Conservation (phyloP, 768 basidiomycete genomes). For the Hygrocybe punicea region DNA sequence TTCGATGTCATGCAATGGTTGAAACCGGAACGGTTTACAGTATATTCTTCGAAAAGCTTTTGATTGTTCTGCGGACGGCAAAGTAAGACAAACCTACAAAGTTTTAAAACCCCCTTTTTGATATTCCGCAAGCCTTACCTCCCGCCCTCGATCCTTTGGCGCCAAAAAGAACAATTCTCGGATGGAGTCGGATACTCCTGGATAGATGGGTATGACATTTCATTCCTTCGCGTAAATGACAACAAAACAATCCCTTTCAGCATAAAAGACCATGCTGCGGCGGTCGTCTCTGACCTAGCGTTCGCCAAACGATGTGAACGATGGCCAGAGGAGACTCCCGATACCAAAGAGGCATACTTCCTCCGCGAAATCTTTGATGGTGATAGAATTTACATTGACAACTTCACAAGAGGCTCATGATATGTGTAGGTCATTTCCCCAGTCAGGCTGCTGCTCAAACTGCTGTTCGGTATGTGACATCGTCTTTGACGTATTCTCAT, state of each 20-base stretch:
- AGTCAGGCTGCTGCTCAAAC: constrained; percentile 82
- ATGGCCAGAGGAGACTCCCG: constrained; percentile 78
- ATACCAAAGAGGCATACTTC: constrained; percentile 95
- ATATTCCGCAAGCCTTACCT: constrained; percentile 69
- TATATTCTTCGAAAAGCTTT: constrained; percentile 97
- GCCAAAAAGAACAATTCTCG: constrained; percentile 99
- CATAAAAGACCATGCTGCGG: constrained; percentile 84
- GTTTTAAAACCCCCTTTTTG: background rate
- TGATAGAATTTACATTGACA: constrained; percentile 21
- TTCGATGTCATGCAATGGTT: constrained; percentile 9
- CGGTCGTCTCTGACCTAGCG: constrained; percentile 73
- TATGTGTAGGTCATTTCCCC: constrained; percentile 68
- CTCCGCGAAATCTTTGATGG: constrained; percentile 91
- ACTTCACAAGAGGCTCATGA: constrained; percentile 6
- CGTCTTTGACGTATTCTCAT: constrained; percentile 11
- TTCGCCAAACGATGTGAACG: constrained; percentile 70
- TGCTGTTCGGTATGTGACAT: constrained; percentile 71
- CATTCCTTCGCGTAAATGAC: background rate
- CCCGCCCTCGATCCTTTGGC: constrained; percentile 91
- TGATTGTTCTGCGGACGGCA: constrained; percentile 77
- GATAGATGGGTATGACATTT: constrained; percentile 79
- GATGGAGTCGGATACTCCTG: constrained; percentile 98
- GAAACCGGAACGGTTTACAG: constrained; percentile 36
- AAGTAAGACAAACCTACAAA: constrained; percentile 38
- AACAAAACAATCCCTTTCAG: constrained; percentile 36